phyloP scores from a whole-genome alignment of 2,329 filamentous ascomycete species.

The Neurospora crassa region DNA sequence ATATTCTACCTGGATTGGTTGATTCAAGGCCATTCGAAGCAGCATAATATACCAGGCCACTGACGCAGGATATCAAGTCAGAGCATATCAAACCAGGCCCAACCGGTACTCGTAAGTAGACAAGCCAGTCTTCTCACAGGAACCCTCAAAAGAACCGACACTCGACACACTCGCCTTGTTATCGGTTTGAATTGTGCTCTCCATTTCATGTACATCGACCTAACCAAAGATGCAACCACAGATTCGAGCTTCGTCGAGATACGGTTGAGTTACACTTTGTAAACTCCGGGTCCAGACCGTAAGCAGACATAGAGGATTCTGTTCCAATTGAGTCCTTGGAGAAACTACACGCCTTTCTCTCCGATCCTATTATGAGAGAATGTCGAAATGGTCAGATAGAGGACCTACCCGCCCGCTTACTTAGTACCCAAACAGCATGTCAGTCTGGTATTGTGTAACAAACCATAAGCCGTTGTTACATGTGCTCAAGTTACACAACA shows the following conservation, averaged over 20 bases:
- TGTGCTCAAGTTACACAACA: not conserved
- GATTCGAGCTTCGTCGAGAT: not conserved
- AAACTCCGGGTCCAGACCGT: not conserved
- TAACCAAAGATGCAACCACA: not conserved
- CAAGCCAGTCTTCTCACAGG: not conserved
- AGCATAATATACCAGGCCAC: not conserved
- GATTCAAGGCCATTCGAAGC: not conserved
- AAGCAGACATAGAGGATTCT: not conserved
- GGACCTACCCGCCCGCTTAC: not conserved
- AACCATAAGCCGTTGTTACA: not conserved
- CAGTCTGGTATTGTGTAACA: not conserved
- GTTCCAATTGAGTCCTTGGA: not conserved
- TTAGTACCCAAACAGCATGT: not conserved
- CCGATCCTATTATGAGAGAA: not conserved
- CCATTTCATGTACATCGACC: not conserved
- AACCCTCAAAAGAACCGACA: not conserved
- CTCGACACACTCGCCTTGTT: not conserved
- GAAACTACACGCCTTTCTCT: not conserved
- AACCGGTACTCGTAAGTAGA: not conserved
- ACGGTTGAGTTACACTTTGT: not conserved
- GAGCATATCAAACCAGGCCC: not conserved
- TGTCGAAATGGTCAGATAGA: not conserved
- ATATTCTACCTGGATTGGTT: not conserved
- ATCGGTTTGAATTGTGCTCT: not conserved
- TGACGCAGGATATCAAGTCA: not conserved